phyloP scores from a whole-genome alignment of 108 stramenopile genomes.

The Fistulifera pelliculosa region DNA sequence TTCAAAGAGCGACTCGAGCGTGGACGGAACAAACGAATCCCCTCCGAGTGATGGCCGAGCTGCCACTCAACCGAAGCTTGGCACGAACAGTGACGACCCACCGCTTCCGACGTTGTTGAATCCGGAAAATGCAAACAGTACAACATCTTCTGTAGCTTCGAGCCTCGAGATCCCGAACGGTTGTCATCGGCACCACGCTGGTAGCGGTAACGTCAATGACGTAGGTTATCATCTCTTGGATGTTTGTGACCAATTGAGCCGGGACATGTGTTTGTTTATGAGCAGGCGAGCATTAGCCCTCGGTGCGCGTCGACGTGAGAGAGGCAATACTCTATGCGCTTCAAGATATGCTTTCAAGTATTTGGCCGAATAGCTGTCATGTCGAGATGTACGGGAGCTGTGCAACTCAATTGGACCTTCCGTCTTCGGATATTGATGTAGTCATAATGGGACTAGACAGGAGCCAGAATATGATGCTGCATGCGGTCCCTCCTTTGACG shows the following conservation, averaged over 20 bases:
- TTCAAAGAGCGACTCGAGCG: conserved; percentile 1
- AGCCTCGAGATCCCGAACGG: conserved; percentile 74
- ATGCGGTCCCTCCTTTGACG: neutral
- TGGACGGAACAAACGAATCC: neutral
- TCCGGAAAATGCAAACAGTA: conserved; percentile 59
- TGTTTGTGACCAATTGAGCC: conserved; percentile 63
- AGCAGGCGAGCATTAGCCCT: conserved; percentile 55
- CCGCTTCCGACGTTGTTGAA: conserved; percentile 65
- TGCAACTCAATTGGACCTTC: conserved; percentile 76
- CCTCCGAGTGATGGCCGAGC: conserved; percentile 10
- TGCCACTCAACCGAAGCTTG: conserved; percentile 11
- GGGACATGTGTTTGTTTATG: conserved; percentile 74
- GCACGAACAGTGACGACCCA: conserved; percentile 15
- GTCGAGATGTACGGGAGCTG: conserved; percentile 87
- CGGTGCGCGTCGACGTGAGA: conserved; percentile 46
- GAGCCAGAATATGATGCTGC: neutral
- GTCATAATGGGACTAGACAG: conserved; percentile 68
- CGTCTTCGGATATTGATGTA: conserved; percentile 83
- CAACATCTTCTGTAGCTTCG: conserved; percentile 76
- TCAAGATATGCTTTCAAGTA: conserved; percentile 49
- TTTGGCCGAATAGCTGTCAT: conserved; percentile 56
- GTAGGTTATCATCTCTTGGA: conserved; percentile 75
- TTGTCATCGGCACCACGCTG: conserved; percentile 33
- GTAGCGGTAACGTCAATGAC: conserved; percentile 43
- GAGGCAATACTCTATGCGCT: conserved; percentile 54